Evolutionary conservation across 305 asterid species (phyloP), one percentile per base, ranked within the genome.

Genomic region (Fraxinus sp.): DNA sequence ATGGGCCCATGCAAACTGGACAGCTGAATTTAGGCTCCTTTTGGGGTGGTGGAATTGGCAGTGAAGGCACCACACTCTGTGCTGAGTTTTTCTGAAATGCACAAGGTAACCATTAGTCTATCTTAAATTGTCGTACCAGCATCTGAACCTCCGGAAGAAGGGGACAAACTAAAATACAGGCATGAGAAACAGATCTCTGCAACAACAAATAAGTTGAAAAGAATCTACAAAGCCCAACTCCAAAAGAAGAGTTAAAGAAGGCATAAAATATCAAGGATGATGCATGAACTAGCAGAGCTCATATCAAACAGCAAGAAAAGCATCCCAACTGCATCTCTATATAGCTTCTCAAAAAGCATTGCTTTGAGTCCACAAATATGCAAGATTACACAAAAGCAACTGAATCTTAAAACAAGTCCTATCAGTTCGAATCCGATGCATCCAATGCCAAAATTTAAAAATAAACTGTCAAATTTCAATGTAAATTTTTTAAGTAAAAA

Each of bases 1-100:
- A 87, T 3, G 92, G 89, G 33, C 98, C 94, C 94, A 93, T 92
- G 92, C 99, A 94, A 72, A 94, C 90, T 10, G 98, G 98, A 86
- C 98, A 96, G 78, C 85, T 96, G 84, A 96, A 92, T 75, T 89
- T 85, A 26, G 89, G 92, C 81, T 93, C 97, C 89, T 86, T 86
- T 4, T 93, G 93, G 9, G 92, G 93, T 5, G 92, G 87, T 0
- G 90, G 92, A 3, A 89, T 87, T 1, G 84, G 81, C 9, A 85
- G 80, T 3, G 84, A 20, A 20, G 72, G 72, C 9, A 30, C 46
- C 18, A 70, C 78, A 18, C 76, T 57, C 81, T 76, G 86, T 75
- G 82, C 88, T 72, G 80, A 37, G 81, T 85, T 90, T 62, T 85
- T 84, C 95, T 91, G 78, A n/a, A 82, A 71, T 77, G 52, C 36